Evolutionary conservation across 495 filamentous ascomycete species (phyloP).

Genomic region (Penicillium ochrochloron): DNA sequence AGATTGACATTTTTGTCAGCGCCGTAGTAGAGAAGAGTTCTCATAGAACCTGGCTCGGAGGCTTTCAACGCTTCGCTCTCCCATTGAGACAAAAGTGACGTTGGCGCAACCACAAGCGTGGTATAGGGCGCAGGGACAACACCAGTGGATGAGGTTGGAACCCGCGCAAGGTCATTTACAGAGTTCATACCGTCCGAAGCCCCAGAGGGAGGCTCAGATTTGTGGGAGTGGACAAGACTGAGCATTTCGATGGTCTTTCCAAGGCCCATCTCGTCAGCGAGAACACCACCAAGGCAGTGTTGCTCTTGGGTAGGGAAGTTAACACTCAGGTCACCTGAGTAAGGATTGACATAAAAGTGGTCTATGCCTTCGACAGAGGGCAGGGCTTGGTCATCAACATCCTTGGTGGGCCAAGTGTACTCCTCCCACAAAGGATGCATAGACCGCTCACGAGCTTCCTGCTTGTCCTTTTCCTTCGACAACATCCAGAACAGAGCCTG

Average conservation of each 20-base stretch:
- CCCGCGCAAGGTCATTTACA: conserved; percentile 60
- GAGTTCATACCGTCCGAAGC: conserved; percentile 39
- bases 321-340: conserved; percentile 92
- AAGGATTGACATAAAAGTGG: conserved; percentile 93
- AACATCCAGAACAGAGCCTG: conserved; percentile 97
- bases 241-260: conserved; percentile 99
- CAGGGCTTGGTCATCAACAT: conserved; percentile 79
- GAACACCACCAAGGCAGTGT: conserved; percentile 88
- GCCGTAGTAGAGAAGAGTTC: conserved; percentile 89
- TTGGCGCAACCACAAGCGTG: conserved; percentile 92
- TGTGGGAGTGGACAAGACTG: conserved; percentile 85
- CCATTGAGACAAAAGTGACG: conserved; percentile 94
- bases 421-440: conserved; percentile 99
- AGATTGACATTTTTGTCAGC: conserved; percentile 78
- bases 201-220: conserved; percentile 56
- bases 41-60: conserved; percentile 78
- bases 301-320: conserved; percentile 93
- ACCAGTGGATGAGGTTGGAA: conserved; percentile 56
- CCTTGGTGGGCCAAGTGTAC: conserved; percentile 85
- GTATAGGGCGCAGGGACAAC: conserved; percentile 79
- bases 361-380: conserved; percentile 64
- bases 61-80: conserved; percentile 92
- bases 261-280: conserved; percentile 91
- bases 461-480: conserved; percentile 83
- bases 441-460: conserved; percentile 66